A percentile compares a stretch with the other conserved stretches of the same genome.
phyloP scores from a whole-genome alignment of 2,329 filamentous ascomycete species.

The Penicillium sp. region DNA sequence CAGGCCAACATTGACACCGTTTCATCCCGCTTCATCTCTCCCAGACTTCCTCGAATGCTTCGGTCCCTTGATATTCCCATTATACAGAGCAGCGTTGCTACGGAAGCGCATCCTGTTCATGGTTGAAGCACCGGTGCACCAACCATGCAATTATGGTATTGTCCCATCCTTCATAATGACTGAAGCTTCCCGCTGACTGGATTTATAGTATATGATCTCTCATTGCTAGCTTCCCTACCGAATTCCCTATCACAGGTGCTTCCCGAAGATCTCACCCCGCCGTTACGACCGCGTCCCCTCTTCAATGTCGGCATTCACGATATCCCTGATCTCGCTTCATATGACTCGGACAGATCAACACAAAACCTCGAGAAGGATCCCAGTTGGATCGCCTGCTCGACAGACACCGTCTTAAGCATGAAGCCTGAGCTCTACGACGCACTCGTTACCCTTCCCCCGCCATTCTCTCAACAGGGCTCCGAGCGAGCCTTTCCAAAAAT shows the following conservation, averaged over 20 bases:
- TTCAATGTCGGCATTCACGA: constrained; percentile 94
- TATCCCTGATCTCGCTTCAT: constrained; percentile 72
- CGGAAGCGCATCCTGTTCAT: constrained; percentile 86
- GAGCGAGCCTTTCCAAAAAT: constrained; percentile 73
- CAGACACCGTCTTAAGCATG: constrained; percentile 84
- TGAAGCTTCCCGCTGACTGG: not conserved
- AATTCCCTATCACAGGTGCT: constrained; percentile 68
- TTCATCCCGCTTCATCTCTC: constrained; percentile 85
- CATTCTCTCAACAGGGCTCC: constrained; percentile 56
- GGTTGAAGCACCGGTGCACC: constrained; percentile 78
- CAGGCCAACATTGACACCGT: constrained; percentile 64
- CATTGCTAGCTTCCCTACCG: constrained; percentile 87
- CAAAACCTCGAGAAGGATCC: constrained; percentile 39
- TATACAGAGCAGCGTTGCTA: constrained; percentile 81
- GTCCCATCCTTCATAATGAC: not conserved
- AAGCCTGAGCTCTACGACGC: constrained; percentile 88
- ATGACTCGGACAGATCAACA: constrained; percentile 49
- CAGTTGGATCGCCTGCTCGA: constrained; percentile 93
- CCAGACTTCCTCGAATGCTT: constrained; percentile 75
- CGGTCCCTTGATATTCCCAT: constrained; percentile 86
- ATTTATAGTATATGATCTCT: constrained; percentile 80
- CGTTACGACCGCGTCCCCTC: constrained; percentile 70
- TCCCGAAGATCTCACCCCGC: constrained; percentile 58
- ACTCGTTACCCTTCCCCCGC: constrained; percentile 74
- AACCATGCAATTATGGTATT: constrained; percentile 83